A percentile compares a stretch with the other conserved stretches of the same genome.
phyloP scores from a whole-genome alignment of 2,329 filamentous ascomycete species.

The Nemania sp. region DNA sequence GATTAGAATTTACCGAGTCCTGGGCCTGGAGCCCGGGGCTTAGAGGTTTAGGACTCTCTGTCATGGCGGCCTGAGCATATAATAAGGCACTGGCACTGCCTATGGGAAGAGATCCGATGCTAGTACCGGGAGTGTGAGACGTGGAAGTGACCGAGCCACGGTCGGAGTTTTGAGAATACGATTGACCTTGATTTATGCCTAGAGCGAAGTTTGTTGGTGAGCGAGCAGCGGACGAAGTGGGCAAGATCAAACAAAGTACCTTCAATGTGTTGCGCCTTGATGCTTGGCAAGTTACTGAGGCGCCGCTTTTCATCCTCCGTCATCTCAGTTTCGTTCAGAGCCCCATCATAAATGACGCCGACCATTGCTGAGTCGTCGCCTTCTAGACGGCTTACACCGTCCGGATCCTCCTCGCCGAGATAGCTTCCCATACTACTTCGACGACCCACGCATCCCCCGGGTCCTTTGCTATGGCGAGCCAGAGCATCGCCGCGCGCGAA shows the following conservation, averaged over 20 bases:
- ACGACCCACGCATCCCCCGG: slow-evolving; percentile 91
- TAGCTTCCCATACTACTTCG: slow-evolving; percentile 85
- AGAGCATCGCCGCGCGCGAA: slow-evolving; percentile 95
- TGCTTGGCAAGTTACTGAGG: slow-evolving; percentile 74
- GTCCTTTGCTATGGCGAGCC: slow-evolving; percentile 92
- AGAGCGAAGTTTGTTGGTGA: slow-evolving; percentile 79
- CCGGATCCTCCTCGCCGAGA: slow-evolving; percentile 75
- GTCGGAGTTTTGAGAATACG: slow-evolving; percentile 66
- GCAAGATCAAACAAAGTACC: slow-evolving; percentile 49
- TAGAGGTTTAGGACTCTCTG: slow-evolving; percentile 84
- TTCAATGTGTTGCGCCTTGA: slow-evolving; percentile 72
- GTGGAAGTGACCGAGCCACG: slow-evolving; percentile 61
- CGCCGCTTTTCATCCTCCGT: slow-evolving; percentile 64
- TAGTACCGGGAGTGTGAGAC: slow-evolving; percentile 57
- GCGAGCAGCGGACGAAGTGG: slow-evolving; percentile 61
- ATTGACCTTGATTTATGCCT: slow-evolving; percentile 53
- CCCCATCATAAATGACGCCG: slow-evolving; percentile 59
- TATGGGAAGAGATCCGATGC: slow-evolving; percentile 54
- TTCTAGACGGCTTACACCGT: slow-evolving; percentile 53
- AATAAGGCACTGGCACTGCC: slow-evolving; percentile 54
- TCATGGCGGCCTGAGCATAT: slow-evolving; percentile 75
- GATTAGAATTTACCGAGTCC: slow-evolving; percentile 54
- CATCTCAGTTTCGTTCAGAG: slow-evolving; percentile 63
- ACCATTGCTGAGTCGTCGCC: slow-evolving; percentile 62
- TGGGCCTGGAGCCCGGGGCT: slow-evolving; percentile 63